These are phyloP conservation scores for Ammopiptanthus mongolicus DNA, from an alignment of 306 rosid genomes.

Conservation along the genomic window DNA sequence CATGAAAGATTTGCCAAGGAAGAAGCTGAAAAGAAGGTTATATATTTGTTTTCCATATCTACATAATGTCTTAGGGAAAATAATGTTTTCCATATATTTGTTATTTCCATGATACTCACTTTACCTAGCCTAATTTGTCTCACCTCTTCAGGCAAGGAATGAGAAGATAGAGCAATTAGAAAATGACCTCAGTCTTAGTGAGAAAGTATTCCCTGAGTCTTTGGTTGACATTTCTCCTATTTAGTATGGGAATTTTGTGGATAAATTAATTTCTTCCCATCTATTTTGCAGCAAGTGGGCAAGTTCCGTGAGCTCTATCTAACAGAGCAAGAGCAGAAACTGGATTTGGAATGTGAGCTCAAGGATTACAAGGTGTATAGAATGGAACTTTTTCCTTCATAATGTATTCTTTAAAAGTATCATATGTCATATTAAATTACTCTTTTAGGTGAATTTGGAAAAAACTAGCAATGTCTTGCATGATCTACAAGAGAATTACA, in stretches of 20 bases:
- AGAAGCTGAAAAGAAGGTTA: slow-evolving; percentile 94
- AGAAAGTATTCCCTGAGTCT: slow-evolving; percentile 46
- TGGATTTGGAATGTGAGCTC: slow-evolving; percentile 64
- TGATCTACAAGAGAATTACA: slow-evolving; percentile 67
- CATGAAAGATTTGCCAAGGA: slow-evolving; percentile 81
- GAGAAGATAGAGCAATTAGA: slow-evolving; percentile 87
- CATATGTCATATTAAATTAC: slow-evolving; percentile 16
- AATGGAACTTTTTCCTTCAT: not conserved
- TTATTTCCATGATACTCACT: not conserved
- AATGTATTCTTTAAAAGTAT: not conserved
- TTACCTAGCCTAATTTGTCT: slow-evolving; percentile 15
- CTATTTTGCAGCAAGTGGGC: slow-evolving; percentile 62
- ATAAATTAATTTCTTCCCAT: slow-evolving; percentile 11
- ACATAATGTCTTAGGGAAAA: slow-evolving; percentile 36
- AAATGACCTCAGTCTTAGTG: slow-evolving; percentile 56
- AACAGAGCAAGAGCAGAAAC: slow-evolving; percentile 72
- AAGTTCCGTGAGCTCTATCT: slow-evolving; percentile 67
- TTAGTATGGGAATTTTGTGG: not conserved
- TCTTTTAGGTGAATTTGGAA: slow-evolving; percentile 56
- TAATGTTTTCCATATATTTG: slow-evolving; percentile 45
- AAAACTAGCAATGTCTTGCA: slow-evolving; percentile 46
- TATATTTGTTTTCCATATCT: not conserved
- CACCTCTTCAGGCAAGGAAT: slow-evolving; percentile 49
- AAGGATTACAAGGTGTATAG: slow-evolving; percentile 64
- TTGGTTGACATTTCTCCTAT: not conserved